phyloP scores from a whole-genome alignment of 2,329 filamentous ascomycete genomes.

The Cercospora sp. region DNA sequence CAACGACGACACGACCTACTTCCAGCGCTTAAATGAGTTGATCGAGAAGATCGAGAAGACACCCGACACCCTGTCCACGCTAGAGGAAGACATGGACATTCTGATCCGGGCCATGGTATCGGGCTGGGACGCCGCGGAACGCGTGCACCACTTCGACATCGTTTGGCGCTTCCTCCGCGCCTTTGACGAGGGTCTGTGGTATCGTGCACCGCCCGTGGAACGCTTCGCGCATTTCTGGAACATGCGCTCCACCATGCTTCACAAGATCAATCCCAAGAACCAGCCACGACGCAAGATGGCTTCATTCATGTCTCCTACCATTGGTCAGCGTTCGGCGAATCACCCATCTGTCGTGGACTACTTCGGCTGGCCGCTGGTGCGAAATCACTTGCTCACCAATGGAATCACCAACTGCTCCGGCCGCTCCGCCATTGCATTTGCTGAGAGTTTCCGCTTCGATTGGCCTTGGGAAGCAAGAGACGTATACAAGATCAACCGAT shows the following conservation, averaged over 20 bases:
- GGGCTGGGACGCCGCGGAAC: slow-evolving; percentile 28
- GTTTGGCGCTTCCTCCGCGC: slow-evolving; percentile 28
- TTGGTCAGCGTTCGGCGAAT: slow-evolving; percentile 14
- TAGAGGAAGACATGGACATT: slow-evolving; percentile 26
- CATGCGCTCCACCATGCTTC: slow-evolving; percentile 25
- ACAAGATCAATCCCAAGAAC: slow-evolving; percentile 28
- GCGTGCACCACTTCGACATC: slow-evolving; percentile 29
- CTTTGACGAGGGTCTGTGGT: slow-evolving; percentile 29
- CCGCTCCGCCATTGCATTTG: slow-evolving; percentile 23
- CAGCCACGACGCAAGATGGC: slow-evolving; percentile 18
- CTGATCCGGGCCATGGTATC: slow-evolving; percentile 23
- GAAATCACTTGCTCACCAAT: slow-evolving; percentile 21
- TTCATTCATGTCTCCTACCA: slow-evolving; percentile 21
- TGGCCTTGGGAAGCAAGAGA: slow-evolving; percentile 27
- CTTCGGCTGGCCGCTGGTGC: slow-evolving; percentile 27
- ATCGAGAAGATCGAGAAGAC: slow-evolving; percentile 25
- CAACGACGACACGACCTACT: slow-evolving; percentile 25
- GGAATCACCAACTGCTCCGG: slow-evolving; percentile 22
- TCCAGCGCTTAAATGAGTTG: slow-evolving; percentile 23
- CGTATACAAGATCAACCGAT: slow-evolving; percentile 23
- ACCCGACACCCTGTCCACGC: slow-evolving; percentile 22
- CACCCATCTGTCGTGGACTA: slow-evolving; percentile 25
- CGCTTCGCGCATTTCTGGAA: slow-evolving; percentile 26
- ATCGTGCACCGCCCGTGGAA: slow-evolving; percentile 22
- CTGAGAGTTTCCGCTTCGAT: slow-evolving; percentile 26